Conservation (phyloP, 129 eudicot species). For the Smallanthus sonchifolius region DNA sequence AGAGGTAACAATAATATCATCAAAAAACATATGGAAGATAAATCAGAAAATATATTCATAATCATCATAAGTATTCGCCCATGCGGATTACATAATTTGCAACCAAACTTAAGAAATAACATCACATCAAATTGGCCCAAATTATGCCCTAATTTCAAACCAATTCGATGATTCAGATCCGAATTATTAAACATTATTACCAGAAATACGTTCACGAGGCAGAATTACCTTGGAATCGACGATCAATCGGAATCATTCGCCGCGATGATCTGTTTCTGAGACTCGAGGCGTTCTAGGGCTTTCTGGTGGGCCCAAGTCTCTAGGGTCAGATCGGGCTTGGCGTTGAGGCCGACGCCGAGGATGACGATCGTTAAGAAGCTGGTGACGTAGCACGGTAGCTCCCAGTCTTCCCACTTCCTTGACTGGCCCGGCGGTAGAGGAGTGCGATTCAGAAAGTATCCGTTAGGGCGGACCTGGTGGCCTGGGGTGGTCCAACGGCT, state of each 20-base stretch:
- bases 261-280: conserved; percentile 2
- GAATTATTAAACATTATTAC: conserved; percentile 4
- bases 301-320: conserved; percentile 94
- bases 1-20: too few species aligned
- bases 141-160: conserved; percentile 7
- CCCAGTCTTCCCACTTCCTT: conserved; percentile 92
- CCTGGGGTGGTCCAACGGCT: conserved; percentile 63
- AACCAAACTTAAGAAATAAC: not conserved
- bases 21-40: not conserved
- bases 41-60: conserved; percentile 6
- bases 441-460: conserved; percentile 53
- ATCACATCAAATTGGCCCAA: not conserved
- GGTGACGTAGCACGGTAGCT: conserved; percentile 73
- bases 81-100: not conserved
- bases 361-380: conserved; percentile 81
- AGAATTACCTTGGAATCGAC: not conserved
- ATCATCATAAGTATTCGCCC: not conserved
- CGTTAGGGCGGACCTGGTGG: conserved; percentile 74
- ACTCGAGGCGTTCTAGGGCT: conserved; percentile 69
- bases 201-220: conserved; percentile 9
- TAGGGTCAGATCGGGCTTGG: conserved; percentile 75
- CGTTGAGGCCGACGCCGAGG: conserved; percentile 75
- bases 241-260: conserved; percentile 36
- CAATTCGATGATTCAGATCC: conserved; percentile 9
- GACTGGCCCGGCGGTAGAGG: conserved; percentile 64